These are phyloP conservation scores for Lumnitzera racemosa DNA, from an alignment of 345 rosid genomes.

Conservation along the genomic window DNA sequence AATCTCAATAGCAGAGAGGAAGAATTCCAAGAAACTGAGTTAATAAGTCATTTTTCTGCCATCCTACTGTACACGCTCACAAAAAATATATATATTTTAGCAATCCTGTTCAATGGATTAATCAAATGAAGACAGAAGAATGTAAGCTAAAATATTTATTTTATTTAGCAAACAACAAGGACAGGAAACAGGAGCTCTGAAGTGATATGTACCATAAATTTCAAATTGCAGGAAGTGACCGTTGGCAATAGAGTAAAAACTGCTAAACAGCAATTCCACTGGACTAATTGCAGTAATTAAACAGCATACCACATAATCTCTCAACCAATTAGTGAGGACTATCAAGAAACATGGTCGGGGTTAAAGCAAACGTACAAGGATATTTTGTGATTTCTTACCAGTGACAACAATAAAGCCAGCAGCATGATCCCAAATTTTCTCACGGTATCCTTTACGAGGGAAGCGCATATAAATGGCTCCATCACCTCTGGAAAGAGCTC, in stretches of 20 bases:
- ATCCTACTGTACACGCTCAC: too few relatives aligned
- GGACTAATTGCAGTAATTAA: too few relatives aligned
- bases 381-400: constrained; percentile 32
- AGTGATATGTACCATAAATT: neutral
- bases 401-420: constrained; percentile 87
- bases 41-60: too few relatives aligned
- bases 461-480: constrained; percentile 84
- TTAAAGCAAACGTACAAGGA: neutral
- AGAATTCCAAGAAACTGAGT: too few relatives aligned
- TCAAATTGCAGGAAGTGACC: neutral
- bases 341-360: neutral
- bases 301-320: too few relatives aligned
- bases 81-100: too few relatives aligned
- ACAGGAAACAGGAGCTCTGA: neutral
- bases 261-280: too few relatives aligned
- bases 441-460: constrained; percentile 81
- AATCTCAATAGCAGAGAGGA: too few relatives aligned
- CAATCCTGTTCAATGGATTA: neutral
- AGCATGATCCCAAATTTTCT: constrained; percentile 99
- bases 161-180: neutral
- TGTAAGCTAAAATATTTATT: neutral
- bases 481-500: constrained; percentile 89
- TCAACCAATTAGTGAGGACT: neutral
- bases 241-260: neutral
- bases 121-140: neutral